Conservation (phyloP, 116 monocot species). For the Phalaenopsis hybrid region DNA sequence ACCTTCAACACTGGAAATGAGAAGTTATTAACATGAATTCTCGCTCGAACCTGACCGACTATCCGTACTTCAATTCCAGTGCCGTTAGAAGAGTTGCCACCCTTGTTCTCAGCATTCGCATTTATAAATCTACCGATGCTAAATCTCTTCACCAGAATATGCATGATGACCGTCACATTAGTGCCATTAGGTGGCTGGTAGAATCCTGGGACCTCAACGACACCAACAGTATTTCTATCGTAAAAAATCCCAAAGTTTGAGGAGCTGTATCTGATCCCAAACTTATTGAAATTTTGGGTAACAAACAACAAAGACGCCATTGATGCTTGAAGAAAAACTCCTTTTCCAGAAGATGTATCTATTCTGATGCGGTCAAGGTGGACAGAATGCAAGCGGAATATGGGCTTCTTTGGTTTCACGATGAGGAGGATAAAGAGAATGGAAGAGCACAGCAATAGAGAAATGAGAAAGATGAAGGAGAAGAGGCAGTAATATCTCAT, state of each 20-base stretch:
- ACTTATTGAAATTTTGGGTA: constrained; percentile 53
- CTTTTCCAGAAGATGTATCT: constrained; percentile 19
- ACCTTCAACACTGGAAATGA: constrained; percentile 35
- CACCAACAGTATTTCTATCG: constrained; percentile 28
- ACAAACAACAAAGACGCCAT: constrained; percentile 45
- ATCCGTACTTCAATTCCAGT: constrained; percentile 22
- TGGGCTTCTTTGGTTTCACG: constrained; percentile 63
- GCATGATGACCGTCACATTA: constrained; percentile 45
- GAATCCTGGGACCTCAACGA: constrained; percentile 52
- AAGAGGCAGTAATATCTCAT: constrained; percentile 22
- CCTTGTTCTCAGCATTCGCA: not conserved
- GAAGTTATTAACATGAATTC: constrained; percentile 27
- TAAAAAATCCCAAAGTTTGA: constrained; percentile 37
- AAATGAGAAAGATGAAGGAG: constrained; percentile 12
- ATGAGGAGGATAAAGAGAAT: constrained; percentile 29
- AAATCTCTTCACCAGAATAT: constrained; percentile 19
- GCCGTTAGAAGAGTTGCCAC: not conserved
- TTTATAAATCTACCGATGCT: constrained; percentile 32
- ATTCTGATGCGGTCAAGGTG: constrained; percentile 37
- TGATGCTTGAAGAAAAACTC: constrained; percentile 19
- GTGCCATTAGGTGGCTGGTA: constrained; percentile 56
- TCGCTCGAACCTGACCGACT: constrained; percentile 27
- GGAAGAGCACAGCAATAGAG: constrained; percentile 14
- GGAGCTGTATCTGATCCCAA: constrained; percentile 55
- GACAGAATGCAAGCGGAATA: constrained; percentile 53